These are phyloP conservation scores for Calonectria ilicicola DNA, from an alignment of 2,329 filamentous ascomycete species.

Conservation along the genomic window DNA sequence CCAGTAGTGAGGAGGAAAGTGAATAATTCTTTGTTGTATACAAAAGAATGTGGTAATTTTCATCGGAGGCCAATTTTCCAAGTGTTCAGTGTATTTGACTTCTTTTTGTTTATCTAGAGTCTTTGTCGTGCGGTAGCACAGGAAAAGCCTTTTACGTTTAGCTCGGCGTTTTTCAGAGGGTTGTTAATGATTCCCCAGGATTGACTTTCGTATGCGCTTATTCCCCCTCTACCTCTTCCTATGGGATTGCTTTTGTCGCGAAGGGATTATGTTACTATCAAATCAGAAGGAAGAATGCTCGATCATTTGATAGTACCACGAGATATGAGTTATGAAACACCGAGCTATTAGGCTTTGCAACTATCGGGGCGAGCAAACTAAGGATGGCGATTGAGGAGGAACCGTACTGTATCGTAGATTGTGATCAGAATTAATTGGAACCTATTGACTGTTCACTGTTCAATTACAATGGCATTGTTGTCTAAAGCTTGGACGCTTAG, in stretches of 20 bases:
- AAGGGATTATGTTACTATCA: not conserved
- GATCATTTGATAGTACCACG: not conserved
- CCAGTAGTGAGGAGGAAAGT: constrained; percentile 49
- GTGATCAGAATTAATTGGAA: not conserved
- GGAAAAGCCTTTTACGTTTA: constrained; percentile 33
- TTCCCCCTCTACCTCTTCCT: not conserved
- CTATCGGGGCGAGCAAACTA: not conserved
- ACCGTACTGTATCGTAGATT: not conserved
- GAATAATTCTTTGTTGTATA: not conserved
- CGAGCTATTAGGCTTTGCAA: constrained; percentile 1
- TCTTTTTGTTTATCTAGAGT: constrained; percentile 11
- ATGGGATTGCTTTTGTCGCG: not conserved
- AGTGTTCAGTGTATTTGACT: not conserved
- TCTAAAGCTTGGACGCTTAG: no score
- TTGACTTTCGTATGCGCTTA: constrained; percentile 16
- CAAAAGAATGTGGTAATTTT: not conserved
- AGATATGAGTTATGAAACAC: not conserved
- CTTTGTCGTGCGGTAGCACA: constrained; percentile 17
- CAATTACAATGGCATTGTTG: not conserved
- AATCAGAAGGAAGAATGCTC: not conserved
- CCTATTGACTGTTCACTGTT: no score
- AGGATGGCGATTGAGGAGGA: not conserved
- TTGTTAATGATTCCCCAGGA: constrained; percentile 30
- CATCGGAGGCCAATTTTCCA: not conserved
- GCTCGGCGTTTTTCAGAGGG: constrained; percentile 37